Evolutionary conservation across 176 grass and related monocot species (phyloP), one percentile per base, ranked within the genome.

Genomic region (Carex scoparia): DNA sequence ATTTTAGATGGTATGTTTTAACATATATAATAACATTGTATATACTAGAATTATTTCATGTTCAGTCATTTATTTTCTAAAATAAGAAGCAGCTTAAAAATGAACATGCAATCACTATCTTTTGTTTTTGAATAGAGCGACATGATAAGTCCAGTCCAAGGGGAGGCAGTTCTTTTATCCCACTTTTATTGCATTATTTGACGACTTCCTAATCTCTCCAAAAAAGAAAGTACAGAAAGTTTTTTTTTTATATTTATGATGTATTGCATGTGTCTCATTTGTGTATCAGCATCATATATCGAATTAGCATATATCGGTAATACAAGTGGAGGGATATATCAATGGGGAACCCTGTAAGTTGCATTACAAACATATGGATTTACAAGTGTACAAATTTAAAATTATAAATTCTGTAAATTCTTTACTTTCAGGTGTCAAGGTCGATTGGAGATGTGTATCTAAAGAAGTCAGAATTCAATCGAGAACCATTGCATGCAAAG

Each of bases 361-460:
- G 15, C 38, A 44, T 71, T 72, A 48, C 0, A 5, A 11, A 14
- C 32, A 38, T 76, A 78, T 4, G 70, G 14, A 57, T 78, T 56
- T 57, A 57, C n/a, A 31, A 56, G 23, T 56, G 49, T 77, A 77
- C 31, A 12, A 57, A 78, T 78, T 18, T 44, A 19, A 44, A 71
- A 42, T 40, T 71, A 19, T 77, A 77, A 23, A 3, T 15, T 31
- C 5, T 71, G 31, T n/a, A 49, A n/a, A 73, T 49, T 73, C 37
- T 44, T 70, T 42, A 76, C 54, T 84, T 79, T 84, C 90, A 97
- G 94, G 89, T 97, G 79, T 91, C 90, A 84, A 94, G 92, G 64
- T 94, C 94, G 19, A 97, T 97, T 87, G 94, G 94, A 88, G 92
- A 97, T 37, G 85, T 88, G 27, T 97, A 97, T 87, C 89, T 97